phyloP scores from a whole-genome alignment of 2,329 filamentous ascomycete genomes.

The Magnaporthiopsis rhizophila region DNA sequence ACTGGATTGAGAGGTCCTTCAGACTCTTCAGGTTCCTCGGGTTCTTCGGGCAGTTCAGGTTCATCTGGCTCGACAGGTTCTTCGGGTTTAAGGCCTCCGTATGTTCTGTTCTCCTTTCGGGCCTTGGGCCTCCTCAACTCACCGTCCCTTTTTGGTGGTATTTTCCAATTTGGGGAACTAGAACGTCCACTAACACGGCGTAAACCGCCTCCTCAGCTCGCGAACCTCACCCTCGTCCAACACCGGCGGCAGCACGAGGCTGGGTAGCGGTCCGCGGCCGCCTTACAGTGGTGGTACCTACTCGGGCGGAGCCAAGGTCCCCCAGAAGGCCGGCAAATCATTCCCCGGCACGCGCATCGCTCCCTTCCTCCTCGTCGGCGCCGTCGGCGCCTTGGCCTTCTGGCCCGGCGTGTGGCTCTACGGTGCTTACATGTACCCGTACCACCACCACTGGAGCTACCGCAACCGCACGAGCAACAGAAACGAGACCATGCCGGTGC shows the following conservation, averaged over 20 bases:
- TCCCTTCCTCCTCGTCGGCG: conserved; percentile 40
- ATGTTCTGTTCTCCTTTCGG: conserved; percentile 8
- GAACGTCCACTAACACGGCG: not conserved
- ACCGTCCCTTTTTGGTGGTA: conserved; percentile 4
- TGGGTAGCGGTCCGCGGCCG: conserved; percentile 50
- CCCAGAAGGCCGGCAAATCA: conserved; percentile 49
- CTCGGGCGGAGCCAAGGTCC: conserved; percentile 52
- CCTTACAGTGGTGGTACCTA: conserved; percentile 57
- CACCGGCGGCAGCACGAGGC: conserved; percentile 42
- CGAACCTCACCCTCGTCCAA: conserved; percentile 26
- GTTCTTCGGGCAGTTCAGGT: conserved; percentile 16
- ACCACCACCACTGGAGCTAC: conserved; percentile 39
- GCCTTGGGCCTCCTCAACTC: conserved; percentile 7
- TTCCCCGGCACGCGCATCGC: conserved; percentile 43
- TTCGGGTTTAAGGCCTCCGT: conserved; percentile 1
- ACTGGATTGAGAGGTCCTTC: not conserved
- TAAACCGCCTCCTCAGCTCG: not conserved
- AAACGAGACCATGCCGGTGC: conserved; percentile 53
- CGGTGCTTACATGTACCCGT: conserved; percentile 54
- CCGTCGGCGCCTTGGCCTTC: conserved; percentile 34
- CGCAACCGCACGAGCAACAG: conserved; percentile 40
- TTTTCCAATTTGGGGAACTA: conserved; percentile 7
- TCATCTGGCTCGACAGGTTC: conserved; percentile 5
- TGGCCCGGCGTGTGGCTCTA: conserved; percentile 60
- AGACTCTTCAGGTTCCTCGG: conserved; percentile 12